These are phyloP conservation scores for Rhynchosporium agropyri DNA, from an alignment of 2,329 filamentous ascomycete genomes.

Conservation along the genomic window DNA sequence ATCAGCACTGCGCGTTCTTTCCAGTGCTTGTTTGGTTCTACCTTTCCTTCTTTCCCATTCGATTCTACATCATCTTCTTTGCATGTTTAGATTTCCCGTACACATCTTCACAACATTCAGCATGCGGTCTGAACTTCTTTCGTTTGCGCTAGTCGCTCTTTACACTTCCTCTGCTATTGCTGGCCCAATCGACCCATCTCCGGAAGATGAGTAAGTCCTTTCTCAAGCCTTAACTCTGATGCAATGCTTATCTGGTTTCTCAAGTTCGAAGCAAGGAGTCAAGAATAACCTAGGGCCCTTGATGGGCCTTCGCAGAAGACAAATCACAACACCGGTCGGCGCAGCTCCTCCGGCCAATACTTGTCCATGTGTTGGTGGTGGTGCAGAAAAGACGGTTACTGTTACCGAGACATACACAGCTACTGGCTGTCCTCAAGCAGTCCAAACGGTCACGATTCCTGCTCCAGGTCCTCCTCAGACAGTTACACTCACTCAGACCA, in stretches of 20 bases:
- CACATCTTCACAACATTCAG: constrained; percentile 18
- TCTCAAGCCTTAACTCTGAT: background rate
- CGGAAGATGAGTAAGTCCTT: constrained; percentile 18
- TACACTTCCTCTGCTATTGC: constrained; percentile 31
- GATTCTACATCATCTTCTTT: constrained; percentile 33
- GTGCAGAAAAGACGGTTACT: constrained; percentile 10
- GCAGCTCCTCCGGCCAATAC: background rate
- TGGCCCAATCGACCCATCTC: constrained; percentile 27
- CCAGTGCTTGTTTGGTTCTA: constrained; percentile 7
- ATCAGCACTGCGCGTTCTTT: constrained; percentile 18
- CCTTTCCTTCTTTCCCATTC: constrained; percentile 23
- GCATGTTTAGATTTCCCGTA: constrained; percentile 13
- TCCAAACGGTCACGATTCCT: background rate
- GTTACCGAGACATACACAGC: constrained; percentile 16
- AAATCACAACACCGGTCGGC: constrained; percentile 2
- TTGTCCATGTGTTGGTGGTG: constrained; percentile 1
- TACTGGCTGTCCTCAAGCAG: background rate
- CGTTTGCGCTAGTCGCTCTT: constrained; percentile 35
- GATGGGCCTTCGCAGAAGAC: constrained; percentile 4
- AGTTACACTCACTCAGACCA: background rate
- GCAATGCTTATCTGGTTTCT: background rate
- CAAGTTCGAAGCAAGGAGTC: constrained; percentile 2
- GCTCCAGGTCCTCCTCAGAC: background rate
- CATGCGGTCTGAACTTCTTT: constrained; percentile 33
- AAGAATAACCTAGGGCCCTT: background rate